Evolutionary conservation across 371 early-diverging fungal species (phyloP), one percentile per base, ranked within the genome.

Genomic region (Mucor irregularis): DNA sequence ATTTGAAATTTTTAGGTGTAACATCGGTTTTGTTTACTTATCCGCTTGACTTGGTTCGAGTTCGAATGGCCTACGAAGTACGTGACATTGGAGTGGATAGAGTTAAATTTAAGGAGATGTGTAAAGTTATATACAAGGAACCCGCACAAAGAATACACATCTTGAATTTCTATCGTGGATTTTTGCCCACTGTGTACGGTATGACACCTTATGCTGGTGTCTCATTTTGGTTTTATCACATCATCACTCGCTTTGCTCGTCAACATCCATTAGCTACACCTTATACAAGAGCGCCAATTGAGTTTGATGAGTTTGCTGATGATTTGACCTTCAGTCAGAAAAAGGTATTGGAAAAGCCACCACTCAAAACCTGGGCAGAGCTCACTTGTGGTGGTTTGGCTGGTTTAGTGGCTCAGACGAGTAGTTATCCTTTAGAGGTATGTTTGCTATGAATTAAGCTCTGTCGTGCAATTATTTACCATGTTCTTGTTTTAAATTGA

Each of bases 171-270:
- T 96, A 94, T 71, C 77, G 93, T 16, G 97, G 97, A 22, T 93
- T 93, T 64, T 52, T 86, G 22, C 86, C 93, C 9, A 84, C 96
- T 6, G 66, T 95, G 17, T 74, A 76, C 51, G 96, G 96, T 7
- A 94, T 96, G 80, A 78, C 95, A 16, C 97, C 97, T 4, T 96
- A 96, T 63, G 96, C 94, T 13, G 97, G 97, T 29, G 90, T 89
- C 4, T 86, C 92, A 6, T 91, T 93, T 65, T 84, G 82, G 54
- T 80, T 80, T 5, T 87, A 92, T 63, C 84, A 90, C 61, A 64
- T 74, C 19, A 49, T 85, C 13, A 81, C 78, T 14, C 62, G 82
- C 17, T 64, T 83, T 45, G 83, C 74, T 26, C 79, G 82, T 19
- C 73, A 65, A 9, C 52, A 77, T 28, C 68, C 77, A 30, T 47